Evolutionary conservation across 257 asterid genomes (phyloP).

Genomic region (Solanum corneliomulleri): DNA sequence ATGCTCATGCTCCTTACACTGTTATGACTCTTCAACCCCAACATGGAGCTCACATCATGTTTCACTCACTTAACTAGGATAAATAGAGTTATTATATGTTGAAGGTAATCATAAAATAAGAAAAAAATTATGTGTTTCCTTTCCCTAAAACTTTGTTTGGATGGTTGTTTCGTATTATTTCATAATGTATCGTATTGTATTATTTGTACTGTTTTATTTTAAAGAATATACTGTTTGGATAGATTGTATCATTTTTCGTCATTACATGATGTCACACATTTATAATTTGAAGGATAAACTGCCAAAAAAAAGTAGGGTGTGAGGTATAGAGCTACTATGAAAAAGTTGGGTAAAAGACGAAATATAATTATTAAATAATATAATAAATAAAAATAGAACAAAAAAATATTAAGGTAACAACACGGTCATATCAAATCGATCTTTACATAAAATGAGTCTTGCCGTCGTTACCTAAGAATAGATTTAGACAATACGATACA

Average conservation of each 20-base stretch:
- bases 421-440: no score
- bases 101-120: background rate
- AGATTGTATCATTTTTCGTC: background rate
- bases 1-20: constrained; percentile 44
- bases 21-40: constrained; percentile 48
- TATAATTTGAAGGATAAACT: background rate
- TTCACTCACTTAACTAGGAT: constrained; percentile 7
- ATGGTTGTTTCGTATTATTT: background rate
- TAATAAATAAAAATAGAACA: no score
- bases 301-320: no score
- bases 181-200: no score
- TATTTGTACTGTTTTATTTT: background rate
- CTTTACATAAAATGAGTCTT: no score
- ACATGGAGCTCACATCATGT: constrained; percentile 36
- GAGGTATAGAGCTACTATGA: no score
- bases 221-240: background rate
- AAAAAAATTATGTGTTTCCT: background rate
- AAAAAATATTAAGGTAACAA: no score
- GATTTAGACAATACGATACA: no score
- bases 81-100: background rate
- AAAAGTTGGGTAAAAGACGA: no score
- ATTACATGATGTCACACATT: background rate
- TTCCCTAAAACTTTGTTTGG: background rate
- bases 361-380: no score
- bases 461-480: no score